Base-by-base conservation (phyloP, 139 green algal genomes). In the Picochlorum costavermella region DNA sequence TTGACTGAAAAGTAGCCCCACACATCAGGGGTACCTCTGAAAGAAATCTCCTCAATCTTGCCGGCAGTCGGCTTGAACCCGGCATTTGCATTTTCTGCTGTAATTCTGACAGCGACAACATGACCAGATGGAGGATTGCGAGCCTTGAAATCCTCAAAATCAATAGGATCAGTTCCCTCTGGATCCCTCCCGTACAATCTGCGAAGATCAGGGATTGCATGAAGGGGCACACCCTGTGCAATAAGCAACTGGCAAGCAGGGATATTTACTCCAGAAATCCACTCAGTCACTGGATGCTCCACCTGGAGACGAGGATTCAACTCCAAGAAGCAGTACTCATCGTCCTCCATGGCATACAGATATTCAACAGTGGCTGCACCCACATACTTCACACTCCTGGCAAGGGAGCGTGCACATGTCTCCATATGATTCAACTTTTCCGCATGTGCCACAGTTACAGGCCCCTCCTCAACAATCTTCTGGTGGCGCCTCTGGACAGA, bases 1-100 rank as follows among this genome's bases (percentile, higher is more conserved):
- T 95, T 94, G 56, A 98, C 88, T 9, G 70, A 89, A 78, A 99
- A 99, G 85, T 98, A 97, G 60, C 89, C 94, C 90, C 93, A 98
- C 62, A 97, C 94, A 36, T 94, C 80, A 8, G 82, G 78, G 13
- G 80, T 83, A 53, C 67, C 63, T 23, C 63, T 76, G 71, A 95
- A 96, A 65, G 69, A 79, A 25, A 99, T 71, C 83, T 98, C 92
- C 33, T 97, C 86, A 51, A 98, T 90, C 28, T 60, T 58, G 5
- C 92, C 92, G 37, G 82, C 88, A 1, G 94, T 98, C 48, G 94
- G 94, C 79, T 98, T 97, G 83, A 99, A 99, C 44, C 92, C 94
- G 50, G 92, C 87, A 25, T 92, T 79, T 1, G 94, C 87, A 59
- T 98, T 91, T 74, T 98, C 94, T 1, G 82, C 87, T 3, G 94